Evolutionary conservation across 2,329 filamentous ascomycete genomes (phyloP), one percentile per base, ranked within the genome.

Genomic region (Chrysoporthe cubensis): DNA sequence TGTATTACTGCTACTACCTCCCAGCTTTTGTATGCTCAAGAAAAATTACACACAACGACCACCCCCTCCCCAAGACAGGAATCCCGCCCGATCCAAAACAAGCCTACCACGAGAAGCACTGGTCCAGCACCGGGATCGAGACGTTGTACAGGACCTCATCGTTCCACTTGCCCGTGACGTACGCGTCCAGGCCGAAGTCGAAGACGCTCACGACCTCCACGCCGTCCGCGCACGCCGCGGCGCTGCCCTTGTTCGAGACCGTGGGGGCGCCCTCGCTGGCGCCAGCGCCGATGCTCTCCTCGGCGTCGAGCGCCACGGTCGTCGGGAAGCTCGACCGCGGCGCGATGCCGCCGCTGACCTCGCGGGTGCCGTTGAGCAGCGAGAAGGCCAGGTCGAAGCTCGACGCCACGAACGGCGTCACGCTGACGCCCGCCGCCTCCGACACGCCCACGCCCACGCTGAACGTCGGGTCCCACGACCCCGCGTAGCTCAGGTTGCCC

Each of bases 291-390:
- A 72, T 57, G 18, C 56, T 66, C 65, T 75, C 72, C 62, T 66
- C 67, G 6, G 73, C 74, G 9, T 68, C 57, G 1, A 76, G 68
- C 44, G 59, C 56, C 54, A 76, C 72, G 6, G 71, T 71, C 59
- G 75, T 76, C 61, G 74, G 72, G 66, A 76, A 74, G 60, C 74
- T 73, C 7, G 73, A 71, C 66, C 69, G 70, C 18, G 75, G 72
- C 16, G 73, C 72, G 46, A 76, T 68, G 16, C 73, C 74, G 14
- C 73, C 70, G 68, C 72, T 71, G 21, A 75, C 71, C 62, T 74
- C 70, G 14, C 74, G 54, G 37, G 72, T 68, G 40, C 73, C 74
- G 57, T 71, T 71, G 13, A 76, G 72, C 13, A 76, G 67, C 62
- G 71, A 60, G 58, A 74, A 72, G n/a, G 62, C 71, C 26, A 76